These are phyloP conservation scores for Guillardia theta DNA, from an alignment of 78 protist genomes.

Conservation along the genomic window DNA sequence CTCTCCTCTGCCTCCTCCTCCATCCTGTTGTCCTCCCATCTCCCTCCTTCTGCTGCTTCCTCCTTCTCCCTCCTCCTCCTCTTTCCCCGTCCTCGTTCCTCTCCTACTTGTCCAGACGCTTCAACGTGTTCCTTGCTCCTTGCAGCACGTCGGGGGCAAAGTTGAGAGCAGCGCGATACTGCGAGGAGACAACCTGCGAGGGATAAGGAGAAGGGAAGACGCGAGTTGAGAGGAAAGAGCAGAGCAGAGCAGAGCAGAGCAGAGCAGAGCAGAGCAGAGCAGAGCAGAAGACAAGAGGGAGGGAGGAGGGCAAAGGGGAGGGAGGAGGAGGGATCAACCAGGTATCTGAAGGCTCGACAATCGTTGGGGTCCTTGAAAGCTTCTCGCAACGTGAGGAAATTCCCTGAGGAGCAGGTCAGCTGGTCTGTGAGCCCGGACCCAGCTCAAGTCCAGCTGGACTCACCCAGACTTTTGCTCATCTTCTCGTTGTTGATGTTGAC, in stretches of 20 bases:
- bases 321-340: neutral
- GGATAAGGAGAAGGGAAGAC: neutral
- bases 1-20: too few relatives aligned
- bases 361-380: neutral
- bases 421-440: constrained; percentile 58
- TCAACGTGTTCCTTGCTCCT: neutral
- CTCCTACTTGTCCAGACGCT: neutral
- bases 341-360: neutral
- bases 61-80: too few relatives aligned
- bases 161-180: neutral
- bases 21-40: too few relatives aligned
- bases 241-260: neutral
- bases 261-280: neutral
- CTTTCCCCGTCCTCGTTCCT: too few relatives aligned
- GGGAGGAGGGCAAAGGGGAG: neutral
- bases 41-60: too few relatives aligned
- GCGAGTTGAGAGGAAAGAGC: neutral
- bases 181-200: neutral
- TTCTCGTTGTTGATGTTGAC: constrained; percentile 37
- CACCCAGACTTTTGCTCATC: neutral
- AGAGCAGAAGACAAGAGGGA: neutral
- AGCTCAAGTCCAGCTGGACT: too few relatives aligned
- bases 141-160: neutral
- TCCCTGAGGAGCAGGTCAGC: too few relatives aligned
- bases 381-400: constrained; percentile 55